These are phyloP conservation scores for Isochrysis galbana DNA, from an alignment of 78 protist genomes.

Conservation along the genomic window DNA sequence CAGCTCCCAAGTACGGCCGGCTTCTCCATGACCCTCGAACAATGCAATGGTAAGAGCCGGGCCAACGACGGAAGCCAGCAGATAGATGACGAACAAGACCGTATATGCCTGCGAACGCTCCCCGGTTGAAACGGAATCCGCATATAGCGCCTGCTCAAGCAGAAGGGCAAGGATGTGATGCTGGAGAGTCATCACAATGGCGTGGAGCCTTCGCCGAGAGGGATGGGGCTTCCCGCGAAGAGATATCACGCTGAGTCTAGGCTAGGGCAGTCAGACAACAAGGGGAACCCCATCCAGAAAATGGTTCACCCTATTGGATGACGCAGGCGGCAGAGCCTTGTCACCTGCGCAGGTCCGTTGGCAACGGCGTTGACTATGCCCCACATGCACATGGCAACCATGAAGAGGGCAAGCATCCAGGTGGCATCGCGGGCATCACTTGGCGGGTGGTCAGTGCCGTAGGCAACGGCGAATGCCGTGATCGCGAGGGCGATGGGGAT, in stretches of 20 bases:
- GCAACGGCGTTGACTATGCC: not conserved
- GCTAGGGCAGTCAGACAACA: not conserved
- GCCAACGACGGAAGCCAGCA: not conserved
- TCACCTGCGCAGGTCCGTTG: not conserved
- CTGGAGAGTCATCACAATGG: not conserved
- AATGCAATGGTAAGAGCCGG: not conserved
- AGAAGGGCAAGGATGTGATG: not conserved
- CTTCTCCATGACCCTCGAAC: not conserved
- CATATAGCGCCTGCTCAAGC: conserved; percentile 21
- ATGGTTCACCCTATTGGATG: not conserved
- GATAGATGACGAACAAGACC: not conserved
- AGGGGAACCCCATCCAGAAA: not conserved
- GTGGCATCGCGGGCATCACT: not conserved
- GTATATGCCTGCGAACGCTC: not conserved
- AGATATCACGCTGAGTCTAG: not conserved
- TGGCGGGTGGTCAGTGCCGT: not conserved
- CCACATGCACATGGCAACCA: not conserved
- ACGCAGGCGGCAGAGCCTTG: not conserved
- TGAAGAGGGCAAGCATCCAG: not conserved
- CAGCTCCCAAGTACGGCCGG: not conserved
- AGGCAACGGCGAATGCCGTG: not conserved
- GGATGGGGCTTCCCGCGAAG: not conserved
- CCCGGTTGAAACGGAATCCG: conserved; percentile 8
- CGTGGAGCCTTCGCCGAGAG: not conserved
- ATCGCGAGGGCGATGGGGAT: not conserved